phyloP scores from a whole-genome alignment of 495 filamentous ascomycete species.

The Xylaria palmicola region DNA sequence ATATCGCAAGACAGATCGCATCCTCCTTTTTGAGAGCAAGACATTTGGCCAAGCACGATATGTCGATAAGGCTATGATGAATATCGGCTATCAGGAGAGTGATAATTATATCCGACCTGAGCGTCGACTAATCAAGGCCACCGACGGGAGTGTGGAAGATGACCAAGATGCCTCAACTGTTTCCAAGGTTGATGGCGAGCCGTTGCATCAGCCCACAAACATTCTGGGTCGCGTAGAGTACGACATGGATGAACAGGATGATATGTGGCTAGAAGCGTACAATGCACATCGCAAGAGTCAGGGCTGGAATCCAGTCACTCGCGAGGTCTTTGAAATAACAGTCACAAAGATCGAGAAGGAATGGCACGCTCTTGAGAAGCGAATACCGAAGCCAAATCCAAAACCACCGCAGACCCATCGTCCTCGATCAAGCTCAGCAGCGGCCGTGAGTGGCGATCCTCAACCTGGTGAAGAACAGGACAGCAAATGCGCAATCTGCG shows the following conservation, averaged over 20 bases:
- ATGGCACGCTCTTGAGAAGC: slow-evolving; percentile 93
- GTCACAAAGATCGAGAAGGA: slow-evolving; percentile 99
- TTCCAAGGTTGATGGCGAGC: slow-evolving; percentile 60
- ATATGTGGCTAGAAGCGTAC: slow-evolving; percentile 86
- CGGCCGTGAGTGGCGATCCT: slow-evolving; percentile 86
- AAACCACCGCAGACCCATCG: slow-evolving; percentile 92
- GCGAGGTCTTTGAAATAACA: slow-evolving; percentile 92
- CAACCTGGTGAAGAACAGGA: slow-evolving; percentile 91
- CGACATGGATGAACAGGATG: slow-evolving; percentile 99
- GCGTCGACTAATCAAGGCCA: slow-evolving; percentile 70
- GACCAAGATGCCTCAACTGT: slow-evolving; percentile 68
- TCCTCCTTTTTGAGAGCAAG: slow-evolving; percentile 56
- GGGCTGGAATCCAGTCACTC: slow-evolving; percentile 77
- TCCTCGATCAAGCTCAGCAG: slow-evolving; percentile 86
- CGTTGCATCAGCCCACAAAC: slow-evolving; percentile 34
- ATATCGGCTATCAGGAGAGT: slow-evolving; percentile 90
- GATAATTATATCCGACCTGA: slow-evolving; percentile 81
- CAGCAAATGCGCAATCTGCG: slow-evolving; percentile 95
- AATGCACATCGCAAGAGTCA: slow-evolving; percentile 72
- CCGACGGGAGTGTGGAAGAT: slow-evolving; percentile 77
- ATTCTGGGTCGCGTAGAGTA: slow-evolving; percentile 84
- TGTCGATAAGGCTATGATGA: slow-evolving; percentile 90
- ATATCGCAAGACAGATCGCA: slow-evolving; percentile 56
- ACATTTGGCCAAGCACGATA: slow-evolving; percentile 54
- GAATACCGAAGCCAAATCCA: slow-evolving; percentile 92